Percentiles rank a stretch among this genome's conserved stretches.
These are phyloP conservation scores for Tetraselmis striata DNA, from an alignment of 139 green algal genomes.

Conservation along the genomic window DNA sequence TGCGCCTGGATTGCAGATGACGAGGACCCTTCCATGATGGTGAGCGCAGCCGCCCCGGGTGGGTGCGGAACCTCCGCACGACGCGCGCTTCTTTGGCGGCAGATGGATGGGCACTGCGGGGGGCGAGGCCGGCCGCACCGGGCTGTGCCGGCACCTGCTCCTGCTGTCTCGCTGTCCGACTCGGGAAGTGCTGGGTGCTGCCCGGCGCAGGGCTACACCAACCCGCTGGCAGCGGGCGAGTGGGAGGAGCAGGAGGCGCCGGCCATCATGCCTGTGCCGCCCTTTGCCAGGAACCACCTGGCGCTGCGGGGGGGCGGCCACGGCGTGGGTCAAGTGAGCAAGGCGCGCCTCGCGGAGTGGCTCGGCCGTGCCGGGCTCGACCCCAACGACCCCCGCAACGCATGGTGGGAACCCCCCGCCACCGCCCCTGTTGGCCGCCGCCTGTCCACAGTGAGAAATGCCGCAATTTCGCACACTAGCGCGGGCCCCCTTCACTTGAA, in stretches of 20 bases:
- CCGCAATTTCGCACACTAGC: too few relatives aligned
- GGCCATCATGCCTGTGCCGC: background rate
- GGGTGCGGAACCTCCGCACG: too few relatives aligned
- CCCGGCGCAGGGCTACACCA: background rate
- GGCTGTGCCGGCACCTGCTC: too few relatives aligned
- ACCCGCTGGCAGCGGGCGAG: background rate
- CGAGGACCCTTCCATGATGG: background rate
- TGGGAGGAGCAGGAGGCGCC: background rate
- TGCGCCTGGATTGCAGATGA: slow-evolving; percentile 43
- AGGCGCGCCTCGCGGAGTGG: slow-evolving; percentile 18
- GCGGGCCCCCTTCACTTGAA: too few relatives aligned
- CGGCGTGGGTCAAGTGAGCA: background rate
- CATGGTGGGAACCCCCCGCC: slow-evolving; percentile 2
- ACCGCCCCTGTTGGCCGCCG: too few relatives aligned
- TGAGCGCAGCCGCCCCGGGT: too few relatives aligned
- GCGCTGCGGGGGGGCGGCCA: background rate
- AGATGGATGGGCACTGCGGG: too few relatives aligned
- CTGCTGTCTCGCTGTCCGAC: too few relatives aligned
- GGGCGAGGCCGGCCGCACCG: too few relatives aligned
- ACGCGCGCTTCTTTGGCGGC: too few relatives aligned
- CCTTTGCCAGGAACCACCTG: background rate
- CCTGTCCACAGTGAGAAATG: too few relatives aligned
- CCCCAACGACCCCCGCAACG: slow-evolving; percentile 56
- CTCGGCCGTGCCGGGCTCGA: slow-evolving; percentile 36
- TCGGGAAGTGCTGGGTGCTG: too few relatives aligned